Evolutionary conservation across 2,329 filamentous ascomycete species (phyloP).

Genomic region (Claviceps digitariae): DNA sequence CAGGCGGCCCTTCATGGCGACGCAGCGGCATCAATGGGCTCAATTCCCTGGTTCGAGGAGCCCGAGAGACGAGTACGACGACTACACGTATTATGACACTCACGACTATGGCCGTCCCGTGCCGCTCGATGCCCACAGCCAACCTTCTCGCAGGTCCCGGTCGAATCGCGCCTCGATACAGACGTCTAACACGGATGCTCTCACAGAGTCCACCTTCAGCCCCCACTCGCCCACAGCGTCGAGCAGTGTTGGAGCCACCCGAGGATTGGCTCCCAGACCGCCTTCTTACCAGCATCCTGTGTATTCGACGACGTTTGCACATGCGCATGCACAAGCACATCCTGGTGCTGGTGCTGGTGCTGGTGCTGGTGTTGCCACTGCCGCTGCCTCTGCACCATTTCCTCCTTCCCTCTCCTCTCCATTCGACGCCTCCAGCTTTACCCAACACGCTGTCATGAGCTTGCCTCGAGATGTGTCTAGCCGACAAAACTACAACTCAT

Average conservation of each 20-base stretch:
- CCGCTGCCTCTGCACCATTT: background rate
- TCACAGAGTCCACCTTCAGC: conserved; percentile 45
- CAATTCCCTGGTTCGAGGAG: conserved; percentile 33
- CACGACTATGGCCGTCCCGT: conserved; percentile 1
- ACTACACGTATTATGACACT: conserved; percentile 3
- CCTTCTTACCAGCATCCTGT: conserved; percentile 37
- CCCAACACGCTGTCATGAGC: conserved; percentile 24
- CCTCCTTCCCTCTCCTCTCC: background rate
- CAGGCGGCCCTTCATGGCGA: conserved; percentile 1
- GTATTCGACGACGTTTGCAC: conserved; percentile 14
- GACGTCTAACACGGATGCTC: conserved; percentile 40
- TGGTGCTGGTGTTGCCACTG: background rate
- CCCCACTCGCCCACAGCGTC: conserved; percentile 41
- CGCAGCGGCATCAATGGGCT: conserved; percentile 39
- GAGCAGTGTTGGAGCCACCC: conserved; percentile 31
- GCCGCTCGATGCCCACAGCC: conserved; percentile 21
- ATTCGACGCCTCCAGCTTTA: background rate
- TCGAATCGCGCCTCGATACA: conserved; percentile 41
- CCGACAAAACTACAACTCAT: conserved; percentile 4
- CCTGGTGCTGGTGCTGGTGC: background rate
- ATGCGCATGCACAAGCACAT: background rate
- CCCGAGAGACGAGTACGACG: conserved; percentile 5
- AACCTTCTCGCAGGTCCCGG: conserved; percentile 28
- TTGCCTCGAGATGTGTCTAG: conserved; percentile 8
- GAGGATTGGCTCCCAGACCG: conserved; percentile 45